Percentiles rank a stretch among this genome's conserved stretches.
Conservation (phyloP, 1,139 yeast genomes). For the Blastobotrys raffinosifermentans region DNA sequence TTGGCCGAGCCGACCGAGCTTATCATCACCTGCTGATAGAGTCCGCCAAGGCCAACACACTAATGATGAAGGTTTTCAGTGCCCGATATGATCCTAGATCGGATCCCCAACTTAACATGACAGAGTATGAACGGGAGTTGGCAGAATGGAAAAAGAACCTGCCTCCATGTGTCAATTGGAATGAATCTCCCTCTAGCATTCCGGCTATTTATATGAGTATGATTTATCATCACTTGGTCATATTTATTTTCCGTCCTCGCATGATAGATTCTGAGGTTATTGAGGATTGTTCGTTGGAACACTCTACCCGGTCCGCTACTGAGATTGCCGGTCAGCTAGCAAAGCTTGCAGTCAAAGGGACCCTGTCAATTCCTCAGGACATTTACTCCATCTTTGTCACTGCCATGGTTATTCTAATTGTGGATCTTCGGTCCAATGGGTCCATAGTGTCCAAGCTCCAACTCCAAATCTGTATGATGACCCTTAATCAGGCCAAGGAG, state of each 20-base stretch:
- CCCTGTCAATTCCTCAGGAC: slow-evolving; percentile 15
- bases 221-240: slow-evolving; percentile 13
- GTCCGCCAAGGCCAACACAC: slow-evolving; percentile 9
- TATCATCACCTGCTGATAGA: slow-evolving; percentile 12
- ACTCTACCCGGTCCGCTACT: slow-evolving; percentile 13
- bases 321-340: slow-evolving; percentile 15
- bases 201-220: slow-evolving; percentile 10
- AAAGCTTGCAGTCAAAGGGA: slow-evolving; percentile 8
- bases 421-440: slow-evolving; percentile 6
- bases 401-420: slow-evolving; percentile 15
- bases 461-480: slow-evolving; percentile 14
- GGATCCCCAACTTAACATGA: slow-evolving; percentile 3
- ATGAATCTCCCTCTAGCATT: slow-evolving; percentile 1
- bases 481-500: slow-evolving; percentile 13
- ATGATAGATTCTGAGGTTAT: slow-evolving; percentile 8
- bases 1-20: slow-evolving; percentile 9
- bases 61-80: slow-evolving; percentile 9
- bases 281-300: slow-evolving; percentile 12
- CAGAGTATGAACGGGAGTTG: slow-evolving; percentile 6
- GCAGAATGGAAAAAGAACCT: slow-evolving; percentile 9
- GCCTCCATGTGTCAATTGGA: slow-evolving; percentile 12
- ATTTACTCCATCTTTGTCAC: slow-evolving; percentile 13
- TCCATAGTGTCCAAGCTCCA: slow-evolving; percentile 9
- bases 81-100: slow-evolving; percentile 13
- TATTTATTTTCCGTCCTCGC: slow-evolving; percentile 13